Evolutionary conservation across 306 rosid species (phyloP).

Genomic region (Castanea sativa): DNA sequence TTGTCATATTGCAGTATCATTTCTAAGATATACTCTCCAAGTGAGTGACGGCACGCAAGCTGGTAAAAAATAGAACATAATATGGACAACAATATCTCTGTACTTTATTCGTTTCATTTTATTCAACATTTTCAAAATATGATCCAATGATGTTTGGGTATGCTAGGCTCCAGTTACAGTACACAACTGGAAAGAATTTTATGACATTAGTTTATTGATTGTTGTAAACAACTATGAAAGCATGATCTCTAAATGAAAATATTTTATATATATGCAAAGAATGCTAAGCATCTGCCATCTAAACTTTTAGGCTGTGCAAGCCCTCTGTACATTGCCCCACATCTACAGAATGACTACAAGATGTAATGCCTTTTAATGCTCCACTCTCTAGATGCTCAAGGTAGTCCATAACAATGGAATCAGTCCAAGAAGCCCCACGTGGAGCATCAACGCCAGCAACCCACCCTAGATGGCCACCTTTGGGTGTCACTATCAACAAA

Average conservation of each 20-base stretch:
- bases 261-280: background rate
- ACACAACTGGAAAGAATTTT: slow-evolving; percentile 1
- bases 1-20: background rate
- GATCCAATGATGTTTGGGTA: background rate
- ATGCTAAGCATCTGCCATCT: slow-evolving; percentile 3
- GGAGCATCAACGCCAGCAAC: slow-evolving; percentile 90
- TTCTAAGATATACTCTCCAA: background rate
- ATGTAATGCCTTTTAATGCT: background rate
- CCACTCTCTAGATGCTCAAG: slow-evolving; percentile 56
- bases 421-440: slow-evolving; percentile 85
- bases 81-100: background rate
- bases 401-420: slow-evolving; percentile 74
- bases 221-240: background rate
- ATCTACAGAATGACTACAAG: slow-evolving; percentile 1
- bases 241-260: background rate
- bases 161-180: background rate
- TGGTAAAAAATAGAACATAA: background rate
- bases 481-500: slow-evolving; percentile 81
- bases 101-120: background rate
- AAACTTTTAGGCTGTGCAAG: slow-evolving; percentile 41
- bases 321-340: slow-evolving; percentile 13
- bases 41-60: background rate
- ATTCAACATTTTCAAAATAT: background rate
- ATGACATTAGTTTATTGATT: background rate
- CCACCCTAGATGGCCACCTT: slow-evolving; percentile 98